Conservation (phyloP, 306 rosid genomes). For the Ochetophila trinervis region DNA sequence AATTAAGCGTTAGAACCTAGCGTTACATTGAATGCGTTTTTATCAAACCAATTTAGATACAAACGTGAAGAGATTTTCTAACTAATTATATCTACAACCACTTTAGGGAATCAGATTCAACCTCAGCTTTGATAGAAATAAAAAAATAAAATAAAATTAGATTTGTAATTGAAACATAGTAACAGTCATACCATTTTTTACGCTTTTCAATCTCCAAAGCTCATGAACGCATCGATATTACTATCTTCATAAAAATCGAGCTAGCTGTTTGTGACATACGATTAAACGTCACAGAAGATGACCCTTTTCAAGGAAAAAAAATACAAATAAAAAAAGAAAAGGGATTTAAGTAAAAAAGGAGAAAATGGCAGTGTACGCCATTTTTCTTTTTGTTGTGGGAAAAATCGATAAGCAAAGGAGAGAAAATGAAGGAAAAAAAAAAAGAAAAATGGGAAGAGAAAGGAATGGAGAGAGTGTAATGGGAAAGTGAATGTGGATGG, state of each 20-base stretch:
- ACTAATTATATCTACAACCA: too few species aligned
- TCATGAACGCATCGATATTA: slow-evolving; percentile 6
- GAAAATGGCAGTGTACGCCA: slow-evolving; percentile 22
- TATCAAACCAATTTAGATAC: too few species aligned
- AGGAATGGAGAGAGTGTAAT: slow-evolving; percentile 24
- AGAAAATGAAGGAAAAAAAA: slow-evolving; percentile 6
- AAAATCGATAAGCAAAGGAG: background rate
- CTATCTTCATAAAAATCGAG: slow-evolving; percentile 32
- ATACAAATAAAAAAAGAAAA: background rate
- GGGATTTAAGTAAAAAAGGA: slow-evolving; percentile 8
- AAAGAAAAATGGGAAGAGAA: slow-evolving; percentile 11
- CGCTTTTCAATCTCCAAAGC: slow-evolving; percentile 29
- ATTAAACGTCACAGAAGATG: slow-evolving; percentile 2
- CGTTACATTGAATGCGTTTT: too few species aligned
- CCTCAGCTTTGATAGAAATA: background rate
- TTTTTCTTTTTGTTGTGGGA: slow-evolving; percentile 2
- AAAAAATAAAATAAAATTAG: background rate
- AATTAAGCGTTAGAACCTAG: too few species aligned
- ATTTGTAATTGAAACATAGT: background rate
- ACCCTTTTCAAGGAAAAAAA: slow-evolving; percentile 21
- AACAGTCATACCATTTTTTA: slow-evolving; percentile 46
- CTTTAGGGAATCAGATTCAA: background rate
- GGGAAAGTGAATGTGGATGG: slow-evolving; percentile 49
- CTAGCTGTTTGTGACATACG: slow-evolving; percentile 13
- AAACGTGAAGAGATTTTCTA: too few species aligned